These are phyloP conservation scores for Aspergillus nomiae DNA, from an alignment of 2,329 filamentous ascomycete species.

Conservation along the genomic window DNA sequence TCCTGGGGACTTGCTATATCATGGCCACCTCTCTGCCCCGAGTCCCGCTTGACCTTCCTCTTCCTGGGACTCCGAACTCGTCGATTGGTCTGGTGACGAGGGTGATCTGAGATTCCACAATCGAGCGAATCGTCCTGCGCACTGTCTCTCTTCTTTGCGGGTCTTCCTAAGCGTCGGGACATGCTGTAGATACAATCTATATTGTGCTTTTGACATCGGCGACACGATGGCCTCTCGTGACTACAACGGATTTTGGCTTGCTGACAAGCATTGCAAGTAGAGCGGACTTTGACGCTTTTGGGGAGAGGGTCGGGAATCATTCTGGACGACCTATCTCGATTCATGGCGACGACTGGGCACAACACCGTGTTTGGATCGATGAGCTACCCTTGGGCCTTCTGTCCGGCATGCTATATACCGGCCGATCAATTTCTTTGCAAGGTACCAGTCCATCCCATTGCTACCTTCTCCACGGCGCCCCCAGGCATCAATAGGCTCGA, in stretches of 20 bases:
- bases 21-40: not conserved
- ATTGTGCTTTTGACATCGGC: conserved; percentile 37
- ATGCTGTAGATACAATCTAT: conserved; percentile 40
- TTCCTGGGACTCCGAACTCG: conserved; percentile 16
- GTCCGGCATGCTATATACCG: not conserved
- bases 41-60: conserved; percentile 13
- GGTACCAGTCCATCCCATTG: not conserved
- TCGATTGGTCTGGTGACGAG: conserved; percentile 7
- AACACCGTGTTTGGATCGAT: not conserved
- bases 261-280: conserved; percentile 43
- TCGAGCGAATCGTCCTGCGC: conserved; percentile 1
- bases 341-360: conserved; percentile 3
- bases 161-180: conserved; percentile 36
- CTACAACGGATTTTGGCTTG: conserved; percentile 42
- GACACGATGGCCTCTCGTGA: conserved; percentile 38
- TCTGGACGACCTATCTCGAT: conserved; percentile 7
- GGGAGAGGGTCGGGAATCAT: conserved; percentile 21
- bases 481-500: not conserved
- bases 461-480: not conserved
- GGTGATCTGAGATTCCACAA: not conserved
- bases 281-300: conserved; percentile 39
- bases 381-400: not conserved
- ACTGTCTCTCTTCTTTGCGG: conserved; percentile 33
- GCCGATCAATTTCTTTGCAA: not conserved
- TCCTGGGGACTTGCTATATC: not conserved